Base-by-base conservation (phyloP, 257 asterid genomes). In the Coffea canephora region DNA sequence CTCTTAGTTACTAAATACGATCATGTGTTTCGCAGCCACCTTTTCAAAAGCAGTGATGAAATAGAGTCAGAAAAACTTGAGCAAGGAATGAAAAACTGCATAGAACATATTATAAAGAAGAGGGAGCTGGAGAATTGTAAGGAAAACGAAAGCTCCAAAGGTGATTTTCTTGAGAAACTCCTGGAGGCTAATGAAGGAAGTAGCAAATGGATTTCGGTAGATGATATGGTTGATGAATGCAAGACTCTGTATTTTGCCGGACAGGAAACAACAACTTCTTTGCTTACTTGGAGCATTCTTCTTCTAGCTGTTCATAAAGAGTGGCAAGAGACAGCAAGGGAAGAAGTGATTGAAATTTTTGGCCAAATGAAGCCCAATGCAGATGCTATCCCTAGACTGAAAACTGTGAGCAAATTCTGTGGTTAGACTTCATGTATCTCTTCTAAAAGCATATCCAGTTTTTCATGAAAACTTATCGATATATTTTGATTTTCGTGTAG, bases 181-280 rank as follows among this genome's bases (percentile, higher is more conserved):
- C 15, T 89, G 3, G 90, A 89, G 84, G 83, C 86, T 54, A 74
- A 87, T 71, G 66, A 82, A 41, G 82, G 74, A 15, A 55, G 61
- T 0, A 70, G 62, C 71, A 65, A 55, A 76, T 62, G 82, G 85
- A 84, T 90, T 34, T 74, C 91, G 0, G 61, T 88, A 21, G 90
- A 93, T 68, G 91, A 89, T n/a, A 86, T 91, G 50, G 89, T 88
- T 39, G 96, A 92, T 77, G 97, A 92, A 62, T 92, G 96, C 90
- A 92, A 91, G 76, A 88, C 94, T 55, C 84, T 92, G 85, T 89
- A 92, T 79, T 91, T 91, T 15, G 96, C 96, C 2, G 97, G 97
- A 25, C 96, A 92, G 4, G 97, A 92, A 82, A 93, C 98, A 1
- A 83, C 96, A 1, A 82, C 91, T 9, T 80, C 91, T 1, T 75